These are phyloP conservation scores for Auriscalpium vulgare DNA, from an alignment of 768 basidiomycete genomes.

Conservation along the genomic window DNA sequence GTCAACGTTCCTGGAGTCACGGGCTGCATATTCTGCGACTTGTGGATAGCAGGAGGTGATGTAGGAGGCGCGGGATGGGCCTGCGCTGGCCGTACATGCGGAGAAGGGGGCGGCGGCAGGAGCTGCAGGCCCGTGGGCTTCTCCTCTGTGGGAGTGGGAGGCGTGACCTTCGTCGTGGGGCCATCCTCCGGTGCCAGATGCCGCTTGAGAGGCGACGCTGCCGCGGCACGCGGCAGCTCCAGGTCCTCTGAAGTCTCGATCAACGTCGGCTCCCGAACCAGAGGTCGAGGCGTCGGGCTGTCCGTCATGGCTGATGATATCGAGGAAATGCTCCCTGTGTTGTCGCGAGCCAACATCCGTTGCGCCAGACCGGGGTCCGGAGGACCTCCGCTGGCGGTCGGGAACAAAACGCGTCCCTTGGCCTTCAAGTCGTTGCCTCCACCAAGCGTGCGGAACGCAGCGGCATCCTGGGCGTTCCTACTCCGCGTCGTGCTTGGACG, in stretches of 20 bases:
- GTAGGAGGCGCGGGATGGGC: neutral
- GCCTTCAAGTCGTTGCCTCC: conserved; percentile 42
- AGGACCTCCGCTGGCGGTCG: conserved; percentile 23
- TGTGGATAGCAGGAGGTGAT: conserved; percentile 7
- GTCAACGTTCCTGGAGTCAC: conserved; percentile 16
- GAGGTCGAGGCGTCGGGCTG: neutral
- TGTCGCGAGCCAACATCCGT: conserved; percentile 22
- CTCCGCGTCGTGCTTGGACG: conserved; percentile 44
- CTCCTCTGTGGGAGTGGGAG: conserved; percentile 13
- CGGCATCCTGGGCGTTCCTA: conserved; percentile 41
- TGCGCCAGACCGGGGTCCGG: conserved; percentile 7
- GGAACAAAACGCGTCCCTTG: conserved; percentile 67
- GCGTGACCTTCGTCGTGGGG: conserved; percentile 11
- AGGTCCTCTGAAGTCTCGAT: conserved; percentile 3
- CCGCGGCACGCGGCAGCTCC: conserved; percentile 2
- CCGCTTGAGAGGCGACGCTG: neutral
- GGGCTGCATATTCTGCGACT: conserved; percentile 6
- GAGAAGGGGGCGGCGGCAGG: conserved; percentile 9
- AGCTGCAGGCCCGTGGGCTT: neutral
- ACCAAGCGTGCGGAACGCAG: conserved; percentile 50
- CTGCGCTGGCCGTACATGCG: conserved; percentile 1
- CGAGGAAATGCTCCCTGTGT: conserved; percentile 36
- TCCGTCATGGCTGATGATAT: conserved; percentile 22
- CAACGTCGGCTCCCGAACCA: conserved; percentile 6
- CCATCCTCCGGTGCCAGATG: neutral